Evolutionary conservation across 345 rosid genomes (phyloP).

Genomic region (Eucalyptus pauciflora): DNA sequence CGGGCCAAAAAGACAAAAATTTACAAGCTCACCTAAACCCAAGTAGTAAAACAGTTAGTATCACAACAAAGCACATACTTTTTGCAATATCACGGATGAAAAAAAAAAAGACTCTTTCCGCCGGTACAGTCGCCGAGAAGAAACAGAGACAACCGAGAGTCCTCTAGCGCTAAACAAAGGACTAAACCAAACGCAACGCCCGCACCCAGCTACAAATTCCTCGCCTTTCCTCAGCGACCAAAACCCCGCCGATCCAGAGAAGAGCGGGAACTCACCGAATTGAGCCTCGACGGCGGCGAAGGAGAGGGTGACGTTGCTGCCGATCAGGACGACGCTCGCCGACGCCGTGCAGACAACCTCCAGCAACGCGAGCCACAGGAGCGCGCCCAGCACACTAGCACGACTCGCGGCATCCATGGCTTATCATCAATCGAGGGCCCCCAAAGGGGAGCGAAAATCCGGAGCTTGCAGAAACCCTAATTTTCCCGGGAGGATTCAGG

Average conservation of each 20-base stretch:
- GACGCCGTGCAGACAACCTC: constrained; percentile 24
- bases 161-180: not conserved
- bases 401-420: constrained; percentile 4
- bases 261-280: constrained; percentile 38
- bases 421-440: not conserved
- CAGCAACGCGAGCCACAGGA: constrained; percentile 18
- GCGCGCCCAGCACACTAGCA: constrained; percentile 1
- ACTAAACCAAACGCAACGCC: not conserved
- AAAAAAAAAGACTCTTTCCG: not conserved
- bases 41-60: not conserved
- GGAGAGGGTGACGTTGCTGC: constrained; percentile 50
- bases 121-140: not conserved
- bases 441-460: not conserved
- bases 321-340: constrained; percentile 52
- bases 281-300: constrained; percentile 77
- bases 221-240: not conserved
- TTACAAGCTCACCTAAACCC: not conserved
- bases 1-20: not conserved
- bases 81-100: not conserved
- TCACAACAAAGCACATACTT: not conserved
- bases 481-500: not conserved
- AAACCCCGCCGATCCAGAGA: not conserved
- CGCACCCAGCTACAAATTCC: not conserved
- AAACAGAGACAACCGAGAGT: not conserved
- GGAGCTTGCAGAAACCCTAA: not conserved